Evolutionary conservation across 192 early-diverging fungal species (phyloP), one percentile per base, ranked within the genome.

Genomic region (Mortierella antarctica): DNA sequence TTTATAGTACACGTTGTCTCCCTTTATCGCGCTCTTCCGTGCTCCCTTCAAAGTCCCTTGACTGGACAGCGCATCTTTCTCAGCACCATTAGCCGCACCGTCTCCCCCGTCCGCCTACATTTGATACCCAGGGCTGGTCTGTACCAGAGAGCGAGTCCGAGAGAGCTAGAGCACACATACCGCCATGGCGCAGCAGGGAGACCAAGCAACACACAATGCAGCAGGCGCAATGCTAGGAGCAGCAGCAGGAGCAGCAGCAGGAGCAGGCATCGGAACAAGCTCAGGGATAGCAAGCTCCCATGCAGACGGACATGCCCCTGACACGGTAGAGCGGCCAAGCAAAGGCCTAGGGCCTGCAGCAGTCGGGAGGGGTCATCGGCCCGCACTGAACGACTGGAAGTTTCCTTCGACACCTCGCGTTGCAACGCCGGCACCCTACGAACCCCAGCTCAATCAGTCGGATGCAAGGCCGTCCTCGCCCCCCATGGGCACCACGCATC

Each of bases 361-460:
- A 10, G 70, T 72, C 10, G 77, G 77, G 13, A 15, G 70, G 0
- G 77, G 70, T 13, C 70, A 80, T 72, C 77, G 77, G 11, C 77
- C 77, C 5, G 65, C 69, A 40, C 65, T 80, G 44, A 80, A 80
- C 52, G 77, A 80, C 45, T 80, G 77, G 77, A 80, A 72, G 65
- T 80, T 80, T 42, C 70, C 77, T 51, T 57, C 65, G 46, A 68
- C 77, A 15, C 70, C 70, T 9, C 63, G 70, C 12, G 77, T 80
- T 53, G 21, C 77, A 7, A 72, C 77, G 23, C 77, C 77, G 11
- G 77, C 65, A 20, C 65, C 70, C 55, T 59, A 69, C 7, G 74
- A 76, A 9, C 47, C 21, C 31, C 57, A n/a, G 21, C 53, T 51
- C 7, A 63, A 12, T 39, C 60, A 49, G 60, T 12, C 40, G 3